phyloP scores from a whole-genome alignment of 371 early-diverging fungal genomes.

The Syncephalastrum racemosum region DNA sequence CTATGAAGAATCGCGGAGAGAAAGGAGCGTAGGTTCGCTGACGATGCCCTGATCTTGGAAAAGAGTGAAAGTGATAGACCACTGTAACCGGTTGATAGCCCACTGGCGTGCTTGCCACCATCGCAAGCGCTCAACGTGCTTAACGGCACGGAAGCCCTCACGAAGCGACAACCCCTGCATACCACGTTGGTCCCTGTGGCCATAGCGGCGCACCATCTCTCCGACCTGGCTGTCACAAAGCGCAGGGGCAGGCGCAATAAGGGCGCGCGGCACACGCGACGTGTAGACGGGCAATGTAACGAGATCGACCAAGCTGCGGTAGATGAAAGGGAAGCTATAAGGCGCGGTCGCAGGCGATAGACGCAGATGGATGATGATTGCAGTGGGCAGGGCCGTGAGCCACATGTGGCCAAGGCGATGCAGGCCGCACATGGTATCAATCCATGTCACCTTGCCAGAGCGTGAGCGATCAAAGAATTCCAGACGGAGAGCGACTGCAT shows the following conservation, averaged over 20 bases:
- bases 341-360: conserved; percentile 47
- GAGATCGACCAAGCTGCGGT: conserved; percentile 36
- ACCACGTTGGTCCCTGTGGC: conserved; percentile 3
- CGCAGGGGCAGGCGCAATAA: conserved; percentile 26
- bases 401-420: conserved; percentile 38
- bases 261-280: conserved; percentile 18
- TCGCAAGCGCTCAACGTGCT: background rate
- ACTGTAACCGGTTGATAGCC: background rate
- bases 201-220: conserved; percentile 20
- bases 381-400: conserved; percentile 34
- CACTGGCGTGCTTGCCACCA: conserved; percentile 1
- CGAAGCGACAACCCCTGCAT: no score
- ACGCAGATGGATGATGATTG: conserved; percentile 39
- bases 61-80: no score
- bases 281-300: conserved; percentile 45
- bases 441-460: conserved; percentile 33
- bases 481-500: conserved; percentile 15
- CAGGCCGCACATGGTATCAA: conserved; percentile 18
- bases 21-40: no score
- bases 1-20: no score
- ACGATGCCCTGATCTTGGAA: no score
- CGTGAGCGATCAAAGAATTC: conserved; percentile 25
- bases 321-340: conserved; percentile 40
- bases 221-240: conserved; percentile 15
- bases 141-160: no score